These are phyloP conservation scores for Daldinia caldariorum DNA, from an alignment of 495 filamentous ascomycete genomes.

Conservation along the genomic window DNA sequence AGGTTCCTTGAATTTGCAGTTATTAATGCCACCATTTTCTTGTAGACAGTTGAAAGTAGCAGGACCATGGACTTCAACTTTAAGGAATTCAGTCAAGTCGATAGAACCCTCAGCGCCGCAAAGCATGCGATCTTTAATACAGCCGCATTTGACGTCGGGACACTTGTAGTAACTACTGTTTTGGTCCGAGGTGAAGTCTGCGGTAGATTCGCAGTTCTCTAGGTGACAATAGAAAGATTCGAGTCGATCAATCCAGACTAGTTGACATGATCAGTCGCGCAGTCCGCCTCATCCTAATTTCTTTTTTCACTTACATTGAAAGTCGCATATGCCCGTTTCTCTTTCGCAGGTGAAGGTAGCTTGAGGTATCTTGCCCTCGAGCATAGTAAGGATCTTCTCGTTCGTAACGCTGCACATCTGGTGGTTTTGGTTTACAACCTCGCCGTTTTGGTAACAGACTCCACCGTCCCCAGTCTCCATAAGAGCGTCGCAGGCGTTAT, in stretches of 20 bases:
- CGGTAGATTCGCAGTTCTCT: constrained; percentile 77
- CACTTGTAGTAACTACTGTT: constrained; percentile 89
- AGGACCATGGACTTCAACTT: constrained; percentile 81
- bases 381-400: constrained; percentile 83
- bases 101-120: constrained; percentile 92
- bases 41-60: constrained; percentile 81
- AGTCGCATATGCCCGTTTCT: constrained; percentile 79
- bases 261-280: constrained; percentile 51
- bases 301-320: constrained; percentile 75
- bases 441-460: constrained; percentile 89
- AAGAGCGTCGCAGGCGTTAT: constrained; percentile 84
- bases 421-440: constrained; percentile 91
- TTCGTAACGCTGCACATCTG: constrained; percentile 99
- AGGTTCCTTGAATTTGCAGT: constrained; percentile 87
- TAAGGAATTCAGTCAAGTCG: constrained; percentile 89
- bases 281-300: background rate
- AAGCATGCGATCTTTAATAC: constrained; percentile 89
- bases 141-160: constrained; percentile 83
- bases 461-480: constrained; percentile 81
- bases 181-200: constrained; percentile 70
- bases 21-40: constrained; percentile 64
- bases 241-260: constrained; percentile 90
- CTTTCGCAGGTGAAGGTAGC: constrained; percentile 92
- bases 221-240: constrained; percentile 98
- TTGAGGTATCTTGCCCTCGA: constrained; percentile 84